Evolutionary conservation across 257 asterid genomes (phyloP).

Genomic region (Forsythia viridissima): DNA sequence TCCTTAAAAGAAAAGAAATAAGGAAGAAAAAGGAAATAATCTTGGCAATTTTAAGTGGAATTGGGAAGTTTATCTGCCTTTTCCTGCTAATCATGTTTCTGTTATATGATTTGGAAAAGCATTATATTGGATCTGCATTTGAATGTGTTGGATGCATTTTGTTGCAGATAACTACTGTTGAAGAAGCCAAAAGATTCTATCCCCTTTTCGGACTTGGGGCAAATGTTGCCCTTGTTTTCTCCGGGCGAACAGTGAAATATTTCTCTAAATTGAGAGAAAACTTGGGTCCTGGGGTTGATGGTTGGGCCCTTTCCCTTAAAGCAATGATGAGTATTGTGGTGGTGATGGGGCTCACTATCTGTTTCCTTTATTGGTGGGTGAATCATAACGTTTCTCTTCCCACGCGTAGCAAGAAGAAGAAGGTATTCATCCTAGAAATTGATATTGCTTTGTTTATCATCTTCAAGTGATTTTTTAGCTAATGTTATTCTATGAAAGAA

Average conservation of each 20-base stretch:
- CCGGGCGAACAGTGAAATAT: conserved; percentile 95
- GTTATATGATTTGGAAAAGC: not conserved
- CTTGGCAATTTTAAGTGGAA: too few species aligned
- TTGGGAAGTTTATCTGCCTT: not conserved
- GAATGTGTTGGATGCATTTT: not conserved
- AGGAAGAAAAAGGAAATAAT: too few species aligned
- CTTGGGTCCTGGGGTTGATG: conserved; percentile 96
- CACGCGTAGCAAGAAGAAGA: conserved; percentile 84
- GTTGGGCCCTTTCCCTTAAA: conserved; percentile 91
- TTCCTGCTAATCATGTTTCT: not conserved
- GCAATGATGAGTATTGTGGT: conserved; percentile 97
- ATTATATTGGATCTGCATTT: too few species aligned
- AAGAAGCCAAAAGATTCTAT: conserved; percentile 90
- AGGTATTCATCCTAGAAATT: conserved; percentile 41
- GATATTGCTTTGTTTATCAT: not conserved
- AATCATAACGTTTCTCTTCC: conserved; percentile 77
- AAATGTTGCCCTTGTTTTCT: conserved; percentile 88
- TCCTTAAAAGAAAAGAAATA: not conserved
- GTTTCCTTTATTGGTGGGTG: conserved; percentile 94
- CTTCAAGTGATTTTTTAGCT: not conserved
- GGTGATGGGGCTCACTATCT: conserved; percentile 73
- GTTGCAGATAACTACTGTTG: conserved; percentile 83
- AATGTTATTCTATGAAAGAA: not conserved
- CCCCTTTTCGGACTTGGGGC: conserved; percentile 98
- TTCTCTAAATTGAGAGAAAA: conserved; percentile 82